Conservation (phyloP, 805 yeast genomes). For the Zygoascus flipseniorum region DNA sequence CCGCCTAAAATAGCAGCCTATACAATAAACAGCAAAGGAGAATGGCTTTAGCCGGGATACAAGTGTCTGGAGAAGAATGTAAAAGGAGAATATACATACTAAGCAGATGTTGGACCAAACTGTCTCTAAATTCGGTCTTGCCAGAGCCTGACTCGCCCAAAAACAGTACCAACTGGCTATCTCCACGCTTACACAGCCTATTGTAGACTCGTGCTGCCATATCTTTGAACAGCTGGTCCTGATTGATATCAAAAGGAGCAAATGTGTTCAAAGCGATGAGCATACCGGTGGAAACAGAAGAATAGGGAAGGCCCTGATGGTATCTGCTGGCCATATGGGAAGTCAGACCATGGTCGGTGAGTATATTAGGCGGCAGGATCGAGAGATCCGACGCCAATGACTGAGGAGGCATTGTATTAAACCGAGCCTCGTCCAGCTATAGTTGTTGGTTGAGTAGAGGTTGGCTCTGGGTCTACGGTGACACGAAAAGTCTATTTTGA, state of each 20-base stretch:
- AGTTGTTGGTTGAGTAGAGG: too few species aligned
- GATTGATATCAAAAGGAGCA: slow-evolving; percentile 29
- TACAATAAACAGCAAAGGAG: too few species aligned
- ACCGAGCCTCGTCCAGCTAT: background rate
- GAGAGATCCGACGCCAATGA: slow-evolving; percentile 27
- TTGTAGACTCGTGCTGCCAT: slow-evolving; percentile 32
- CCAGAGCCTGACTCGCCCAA: slow-evolving; percentile 36
- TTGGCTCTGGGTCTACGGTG: too few species aligned
- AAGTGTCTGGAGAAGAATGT: background rate
- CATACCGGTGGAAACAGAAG: slow-evolving; percentile 30
- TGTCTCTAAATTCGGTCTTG: slow-evolving; percentile 30
- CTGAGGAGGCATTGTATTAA: slow-evolving; percentile 14
- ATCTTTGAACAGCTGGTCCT: slow-evolving; percentile 29
- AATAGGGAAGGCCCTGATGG: slow-evolving; percentile 35
- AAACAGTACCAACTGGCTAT: slow-evolving; percentile 31
- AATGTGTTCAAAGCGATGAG: slow-evolving; percentile 33
- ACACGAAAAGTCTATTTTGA: background rate
- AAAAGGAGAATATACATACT: slow-evolving; percentile 10
- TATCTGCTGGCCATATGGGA: slow-evolving; percentile 35
- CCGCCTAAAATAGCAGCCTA: too few species aligned
- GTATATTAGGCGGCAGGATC: slow-evolving; percentile 27
- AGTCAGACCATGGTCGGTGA: slow-evolving; percentile 33
- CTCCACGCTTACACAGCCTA: slow-evolving; percentile 29
- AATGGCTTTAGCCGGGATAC: background rate
- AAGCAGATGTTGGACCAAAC: slow-evolving; percentile 24